Percentiles rank a stretch among this genome's conserved stretches.
These are phyloP conservation scores for Phytophthora podocarpi DNA, from an alignment of 352 stramenopile species.

Conservation along the genomic window DNA sequence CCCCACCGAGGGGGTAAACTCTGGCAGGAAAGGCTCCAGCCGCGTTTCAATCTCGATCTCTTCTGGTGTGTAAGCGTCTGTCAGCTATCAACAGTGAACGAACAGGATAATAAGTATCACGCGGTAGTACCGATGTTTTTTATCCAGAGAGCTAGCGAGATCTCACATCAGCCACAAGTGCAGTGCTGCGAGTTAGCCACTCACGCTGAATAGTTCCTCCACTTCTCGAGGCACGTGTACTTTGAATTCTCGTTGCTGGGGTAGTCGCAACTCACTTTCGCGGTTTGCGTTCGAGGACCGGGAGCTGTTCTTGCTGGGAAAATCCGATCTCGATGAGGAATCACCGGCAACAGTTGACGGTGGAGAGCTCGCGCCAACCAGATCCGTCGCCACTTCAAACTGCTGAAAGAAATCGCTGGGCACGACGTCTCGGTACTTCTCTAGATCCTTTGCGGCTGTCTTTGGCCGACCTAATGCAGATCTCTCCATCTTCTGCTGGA, in stretches of 20 bases:
- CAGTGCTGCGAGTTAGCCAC: conserved; percentile 20
- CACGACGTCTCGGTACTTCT: conserved; percentile 58
- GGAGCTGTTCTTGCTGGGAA: conserved; percentile 3
- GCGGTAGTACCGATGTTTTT: background rate
- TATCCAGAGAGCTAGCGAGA: conserved; percentile 20
- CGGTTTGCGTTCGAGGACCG: background rate
- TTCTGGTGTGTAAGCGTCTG: conserved; percentile 85
- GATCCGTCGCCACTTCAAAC: conserved; percentile 20
- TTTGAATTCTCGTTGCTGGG: conserved; percentile 25
- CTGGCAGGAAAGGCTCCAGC: conserved; percentile 93
- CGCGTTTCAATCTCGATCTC: conserved; percentile 89
- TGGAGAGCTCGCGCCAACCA: background rate
- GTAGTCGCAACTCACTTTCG: too few species aligned
- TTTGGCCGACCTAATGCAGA: conserved; percentile 41
- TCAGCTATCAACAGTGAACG: conserved; percentile 53
- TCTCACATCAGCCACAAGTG: conserved; percentile 22
- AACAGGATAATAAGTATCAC: conserved; percentile 7
- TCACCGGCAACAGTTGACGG: background rate
- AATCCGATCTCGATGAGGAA: background rate
- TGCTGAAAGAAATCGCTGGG: conserved; percentile 60
- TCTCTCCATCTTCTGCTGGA: conserved; percentile 17
- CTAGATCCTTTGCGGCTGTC: conserved; percentile 58
- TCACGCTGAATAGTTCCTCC: conserved; percentile 62
- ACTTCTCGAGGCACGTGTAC: conserved; percentile 60
- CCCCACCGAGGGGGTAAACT: conserved; percentile 87